Evolutionary conservation across 306 rosid species (phyloP), one percentile per base, ranked within the genome.

Genomic region (Casuarina glauca): DNA sequence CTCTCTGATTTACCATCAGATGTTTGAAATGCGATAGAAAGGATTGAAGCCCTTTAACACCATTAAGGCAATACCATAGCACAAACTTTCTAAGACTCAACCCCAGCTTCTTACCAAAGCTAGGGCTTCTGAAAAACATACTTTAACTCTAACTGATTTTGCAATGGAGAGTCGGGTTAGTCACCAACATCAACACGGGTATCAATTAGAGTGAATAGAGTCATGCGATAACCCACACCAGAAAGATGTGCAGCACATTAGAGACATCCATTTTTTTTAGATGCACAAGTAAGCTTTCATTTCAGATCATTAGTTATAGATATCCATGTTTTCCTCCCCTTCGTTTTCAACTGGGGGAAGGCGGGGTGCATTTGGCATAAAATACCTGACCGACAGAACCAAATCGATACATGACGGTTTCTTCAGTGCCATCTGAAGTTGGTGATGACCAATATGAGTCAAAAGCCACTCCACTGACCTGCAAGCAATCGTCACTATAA

Each of bases 401-500:
- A 73, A 96, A 96, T 75, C 99, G 95, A 84, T 96, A 96, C 79
- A 79, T 88, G 49, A 91, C 73, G 12, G 87, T 85, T 79, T 91
- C 97, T 80, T 88, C 96, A 26, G 85, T 82, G 75, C 90, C 91
- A 70, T 89, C 89, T 77, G 97, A 85, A 75, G 90, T 90, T 73
- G 98, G 97, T 5, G 99, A 88, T 46, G 97, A 85, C 97, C 99
- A 95, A 82, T 93, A 91, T 11, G 99, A 87, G 84, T 96, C 99
- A 83, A 95, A 95, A 66, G 94, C 96, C 87, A 96, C 98, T 57
- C 97, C 99, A 82, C 99, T 96, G 62, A 93, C 99, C 97, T 95
- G 91, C 79, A 74, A 49, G 54, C 72, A 49, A 66, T 66, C 49
- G 50, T 17, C 35, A 41, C 13, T 66, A 42, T 41, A 41, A 77